phyloP scores from a whole-genome alignment of 1,284 basidiomycete species.

The Ganoderma boninense region DNA sequence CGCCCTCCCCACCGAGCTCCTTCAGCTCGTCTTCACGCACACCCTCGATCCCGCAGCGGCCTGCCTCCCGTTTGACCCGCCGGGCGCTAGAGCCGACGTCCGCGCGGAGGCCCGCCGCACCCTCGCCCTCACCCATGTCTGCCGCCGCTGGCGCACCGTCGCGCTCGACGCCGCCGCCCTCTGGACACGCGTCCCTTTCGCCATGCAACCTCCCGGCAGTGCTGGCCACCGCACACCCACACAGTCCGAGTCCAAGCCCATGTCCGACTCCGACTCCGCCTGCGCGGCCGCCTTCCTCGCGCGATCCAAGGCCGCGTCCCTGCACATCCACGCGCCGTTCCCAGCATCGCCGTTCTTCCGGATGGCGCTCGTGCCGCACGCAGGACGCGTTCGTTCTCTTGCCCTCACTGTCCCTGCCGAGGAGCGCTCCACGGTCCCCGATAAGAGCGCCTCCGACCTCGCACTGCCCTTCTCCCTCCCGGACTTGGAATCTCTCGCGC shows the following conservation, averaged over 20 bases:
- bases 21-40: constrained; percentile 23
- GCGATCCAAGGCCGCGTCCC: constrained; percentile 20
- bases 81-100: constrained; percentile 11
- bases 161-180: constrained; percentile 23
- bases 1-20: constrained; percentile 26
- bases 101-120: constrained; percentile 5
- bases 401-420: constrained; percentile 14
- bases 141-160: constrained; percentile 28
- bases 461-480: too few relatives aligned
- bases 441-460: too few relatives aligned
- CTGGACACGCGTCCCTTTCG: constrained; percentile 21
- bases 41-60: constrained; percentile 11
- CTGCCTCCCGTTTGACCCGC: constrained; percentile 13
- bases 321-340: constrained; percentile 19
- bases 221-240: background rate
- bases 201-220: background rate
- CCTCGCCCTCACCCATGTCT: constrained; percentile 21
- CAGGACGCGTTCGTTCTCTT: constrained; percentile 19
- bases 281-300: constrained; percentile 10
- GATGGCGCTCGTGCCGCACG: constrained; percentile 12
- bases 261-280: background rate
- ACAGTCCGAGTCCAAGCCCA: background rate
- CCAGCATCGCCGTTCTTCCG: background rate
- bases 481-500: constrained; percentile 19
- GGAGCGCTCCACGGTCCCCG: background rate